A percentile compares a stretch with the other conserved stretches of the same genome.
Conservation (phyloP, 1,284 basidiomycete species). For the Cryptococcus hybrid region DNA sequence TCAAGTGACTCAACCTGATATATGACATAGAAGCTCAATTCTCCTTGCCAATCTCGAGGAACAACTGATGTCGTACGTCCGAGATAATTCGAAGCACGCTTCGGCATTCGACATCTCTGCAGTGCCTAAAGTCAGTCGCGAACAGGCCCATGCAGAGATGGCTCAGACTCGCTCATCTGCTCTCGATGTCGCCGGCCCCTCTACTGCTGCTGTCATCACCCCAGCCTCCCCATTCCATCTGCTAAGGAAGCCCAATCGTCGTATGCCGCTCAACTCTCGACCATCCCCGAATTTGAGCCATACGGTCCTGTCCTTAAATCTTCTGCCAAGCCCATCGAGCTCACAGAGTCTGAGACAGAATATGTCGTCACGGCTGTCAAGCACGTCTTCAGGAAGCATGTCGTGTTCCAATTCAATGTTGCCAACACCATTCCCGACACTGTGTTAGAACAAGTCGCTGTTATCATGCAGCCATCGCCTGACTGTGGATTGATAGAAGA, state of each 20-base stretch:
- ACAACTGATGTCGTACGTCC: conserved; percentile 84
- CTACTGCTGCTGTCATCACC: conserved; percentile 52
- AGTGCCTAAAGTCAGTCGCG: conserved; percentile 86
- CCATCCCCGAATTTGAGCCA: conserved; percentile 77
- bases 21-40: conserved; percentile 76
- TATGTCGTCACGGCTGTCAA: conserved; percentile 97
- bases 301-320: conserved; percentile 91
- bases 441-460: conserved; percentile 92
- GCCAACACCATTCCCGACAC: conserved; percentile 99
- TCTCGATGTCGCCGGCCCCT: conserved; percentile 67
- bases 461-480: conserved; percentile 78
- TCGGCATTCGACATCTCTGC: conserved; percentile 75
- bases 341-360: conserved; percentile 97
- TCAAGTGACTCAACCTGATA: conserved; percentile 2
- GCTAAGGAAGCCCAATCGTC: conserved; percentile 78
- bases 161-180: conserved; percentile 71
- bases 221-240: conserved; percentile 60
- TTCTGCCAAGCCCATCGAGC: conserved; percentile 71
- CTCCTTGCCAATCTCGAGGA: conserved; percentile 83
- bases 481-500: conserved; percentile 83
- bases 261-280: conserved; percentile 80
- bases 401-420: conserved; percentile 99
- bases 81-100: conserved; percentile 65
- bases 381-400: conserved; percentile 92
- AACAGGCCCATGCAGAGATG: conserved; percentile 80